Evolutionary conservation across 805 yeast genomes (phyloP).

Genomic region (Starmerella stellata): DNA sequence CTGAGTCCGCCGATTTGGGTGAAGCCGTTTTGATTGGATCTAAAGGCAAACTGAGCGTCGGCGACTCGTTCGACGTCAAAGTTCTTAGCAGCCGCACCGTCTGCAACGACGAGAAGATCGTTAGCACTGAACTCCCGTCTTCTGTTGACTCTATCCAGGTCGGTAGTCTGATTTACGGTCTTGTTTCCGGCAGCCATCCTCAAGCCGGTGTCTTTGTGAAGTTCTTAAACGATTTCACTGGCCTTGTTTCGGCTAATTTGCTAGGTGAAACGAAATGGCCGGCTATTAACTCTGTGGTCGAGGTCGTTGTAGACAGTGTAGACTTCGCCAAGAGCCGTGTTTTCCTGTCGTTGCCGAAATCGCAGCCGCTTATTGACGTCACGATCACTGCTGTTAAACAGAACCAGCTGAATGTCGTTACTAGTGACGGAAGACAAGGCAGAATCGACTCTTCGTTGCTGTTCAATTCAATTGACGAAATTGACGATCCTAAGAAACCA

Average conservation of each 20-base stretch:
- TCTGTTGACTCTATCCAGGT: constrained; percentile 39
- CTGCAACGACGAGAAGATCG: constrained; percentile 48
- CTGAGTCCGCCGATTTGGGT: constrained; percentile 47
- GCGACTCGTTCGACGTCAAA: constrained; percentile 41
- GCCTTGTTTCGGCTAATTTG: constrained; percentile 54
- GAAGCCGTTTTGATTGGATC: constrained; percentile 29
- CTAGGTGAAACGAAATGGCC: constrained; percentile 26
- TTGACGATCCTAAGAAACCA: constrained; percentile 42
- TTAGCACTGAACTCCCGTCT: constrained; percentile 45
- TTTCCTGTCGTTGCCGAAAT: constrained; percentile 22
- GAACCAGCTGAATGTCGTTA: constrained; percentile 53
- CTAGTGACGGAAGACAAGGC: constrained; percentile 61
- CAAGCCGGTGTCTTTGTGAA: constrained; percentile 65
- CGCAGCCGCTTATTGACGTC: constrained; percentile 16
- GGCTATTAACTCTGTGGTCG: constrained; percentile 26
- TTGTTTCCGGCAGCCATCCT: constrained; percentile 51
- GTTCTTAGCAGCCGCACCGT: constrained; percentile 43
- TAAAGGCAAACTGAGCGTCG: constrained; percentile 30
- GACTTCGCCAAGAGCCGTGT: constrained; percentile 60
- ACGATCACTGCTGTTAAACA: constrained; percentile 43
- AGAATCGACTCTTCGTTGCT: constrained; percentile 61
- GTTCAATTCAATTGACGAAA: constrained; percentile 35
- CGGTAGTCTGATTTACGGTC: constrained; percentile 46
- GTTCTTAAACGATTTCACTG: constrained; percentile 56
- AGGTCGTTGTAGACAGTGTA: constrained; percentile 35